Conservation (phyloP, 768 basidiomycete genomes). For the Multifurca ochricompacta region DNA sequence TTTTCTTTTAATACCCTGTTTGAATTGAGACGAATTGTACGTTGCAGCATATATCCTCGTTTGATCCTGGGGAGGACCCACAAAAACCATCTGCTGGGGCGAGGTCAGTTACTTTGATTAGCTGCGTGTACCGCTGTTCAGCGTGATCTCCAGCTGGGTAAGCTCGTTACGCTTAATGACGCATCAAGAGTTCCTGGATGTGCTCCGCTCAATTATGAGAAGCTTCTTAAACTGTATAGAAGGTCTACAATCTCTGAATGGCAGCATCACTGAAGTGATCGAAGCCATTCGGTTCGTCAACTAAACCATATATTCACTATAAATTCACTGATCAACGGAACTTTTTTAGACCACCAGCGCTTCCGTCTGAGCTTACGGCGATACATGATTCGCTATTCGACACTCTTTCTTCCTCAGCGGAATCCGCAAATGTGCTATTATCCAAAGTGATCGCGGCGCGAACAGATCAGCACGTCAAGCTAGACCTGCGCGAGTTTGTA, state of each 20-base stretch:
- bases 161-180: slow-evolving; percentile 56
- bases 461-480: slow-evolving; percentile 67
- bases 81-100: slow-evolving; percentile 25
- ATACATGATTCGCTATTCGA: slow-evolving; percentile 65
- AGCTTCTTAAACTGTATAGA: slow-evolving; percentile 58
- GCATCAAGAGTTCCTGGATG: slow-evolving; percentile 57
- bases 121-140: not conserved
- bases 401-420: slow-evolving; percentile 70
- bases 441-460: slow-evolving; percentile 73
- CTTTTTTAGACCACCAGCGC: slow-evolving; percentile 30
- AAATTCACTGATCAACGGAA: not conserved
- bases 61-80: slow-evolving; percentile 46
- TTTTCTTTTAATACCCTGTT: not conserved
- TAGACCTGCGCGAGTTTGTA: slow-evolving; percentile 69
- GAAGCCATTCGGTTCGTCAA: slow-evolving; percentile 37
- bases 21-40: not conserved
- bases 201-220: slow-evolving; percentile 55
- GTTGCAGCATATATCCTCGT: slow-evolving; percentile 50
- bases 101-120: not conserved
- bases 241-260: slow-evolving; percentile 55
- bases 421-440: slow-evolving; percentile 75
- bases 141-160: slow-evolving; percentile 31
- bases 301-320: not conserved
- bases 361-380: slow-evolving; percentile 36
- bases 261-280: slow-evolving; percentile 51